Percentiles rank a stretch among this genome's conserved stretches.
These are phyloP conservation scores for Mortierella sp. DNA, from an alignment of 371 early-diverging fungal genomes.

Conservation along the genomic window DNA sequence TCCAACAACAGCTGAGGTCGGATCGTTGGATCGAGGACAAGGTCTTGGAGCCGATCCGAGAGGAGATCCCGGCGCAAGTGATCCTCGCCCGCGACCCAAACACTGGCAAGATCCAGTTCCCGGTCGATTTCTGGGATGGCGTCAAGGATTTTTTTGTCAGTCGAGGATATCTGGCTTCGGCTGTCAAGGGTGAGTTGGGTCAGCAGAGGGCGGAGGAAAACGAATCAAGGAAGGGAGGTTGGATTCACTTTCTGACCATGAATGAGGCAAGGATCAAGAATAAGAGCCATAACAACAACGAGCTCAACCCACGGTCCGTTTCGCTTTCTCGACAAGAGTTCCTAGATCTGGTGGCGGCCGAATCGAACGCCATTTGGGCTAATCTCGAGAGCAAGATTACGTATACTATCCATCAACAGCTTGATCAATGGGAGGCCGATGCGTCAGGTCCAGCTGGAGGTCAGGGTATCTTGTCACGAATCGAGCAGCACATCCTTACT, in stretches of 20 bases:
- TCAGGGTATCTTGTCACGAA: background rate
- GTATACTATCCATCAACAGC: background rate
- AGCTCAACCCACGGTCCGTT: constrained; percentile 8
- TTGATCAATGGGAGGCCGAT: background rate
- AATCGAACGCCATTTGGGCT: constrained; percentile 22
- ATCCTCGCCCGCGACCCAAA: constrained; percentile 11
- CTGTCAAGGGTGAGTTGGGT: background rate
- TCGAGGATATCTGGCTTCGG: background rate
- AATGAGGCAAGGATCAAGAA: constrained; percentile 11
- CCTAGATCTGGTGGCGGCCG: constrained; percentile 16
- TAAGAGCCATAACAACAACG: background rate
- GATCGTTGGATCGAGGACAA: constrained; percentile 25
- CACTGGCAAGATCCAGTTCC: constrained; percentile 14
- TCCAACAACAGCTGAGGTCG: background rate
- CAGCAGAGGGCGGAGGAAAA: background rate
- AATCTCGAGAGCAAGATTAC: constrained; percentile 2
- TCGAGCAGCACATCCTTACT: background rate
- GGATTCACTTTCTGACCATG: constrained; percentile 19
- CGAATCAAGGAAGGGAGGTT: background rate
- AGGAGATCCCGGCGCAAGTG: constrained; percentile 19
- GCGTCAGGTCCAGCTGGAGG: background rate
- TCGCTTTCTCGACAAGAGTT: constrained; percentile 19
- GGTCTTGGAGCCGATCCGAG: constrained; percentile 3
- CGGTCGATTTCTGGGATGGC: constrained; percentile 23
- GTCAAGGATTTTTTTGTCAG: constrained; percentile 11